Percentiles rank a stretch among this genome's conserved stretches.
phyloP scores from a whole-genome alignment of 2,329 filamentous ascomycete genomes.

The Fusarium anthophilum region DNA sequence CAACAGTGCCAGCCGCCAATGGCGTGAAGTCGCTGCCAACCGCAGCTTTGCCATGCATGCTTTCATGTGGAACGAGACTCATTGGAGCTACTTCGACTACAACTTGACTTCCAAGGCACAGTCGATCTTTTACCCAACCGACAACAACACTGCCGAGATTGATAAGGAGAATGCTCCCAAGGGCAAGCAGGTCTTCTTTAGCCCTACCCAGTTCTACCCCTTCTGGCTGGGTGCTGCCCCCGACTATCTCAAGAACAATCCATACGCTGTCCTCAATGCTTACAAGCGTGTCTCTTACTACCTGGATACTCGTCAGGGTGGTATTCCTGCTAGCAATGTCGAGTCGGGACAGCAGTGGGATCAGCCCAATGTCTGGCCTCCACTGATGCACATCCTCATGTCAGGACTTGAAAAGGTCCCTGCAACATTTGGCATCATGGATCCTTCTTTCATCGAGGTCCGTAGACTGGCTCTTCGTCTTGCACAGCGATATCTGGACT shows the following conservation, averaged over 20 bases:
- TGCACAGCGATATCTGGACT: slow-evolving; percentile 73
- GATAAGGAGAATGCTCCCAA: slow-evolving; percentile 57
- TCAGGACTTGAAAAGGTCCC: slow-evolving; percentile 68
- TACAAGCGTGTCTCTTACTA: slow-evolving; percentile 63
- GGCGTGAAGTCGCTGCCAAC: slow-evolving; percentile 58
- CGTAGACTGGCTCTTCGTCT: slow-evolving; percentile 66
- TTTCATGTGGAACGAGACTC: slow-evolving; percentile 71
- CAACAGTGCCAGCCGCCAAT: slow-evolving; percentile 57
- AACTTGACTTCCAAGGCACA: slow-evolving; percentile 69
- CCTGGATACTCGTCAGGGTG: slow-evolving; percentile 63
- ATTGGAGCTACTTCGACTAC: slow-evolving; percentile 74
- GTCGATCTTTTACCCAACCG: slow-evolving; percentile 62
- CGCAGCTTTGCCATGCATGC: slow-evolving; percentile 70
- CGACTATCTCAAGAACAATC: slow-evolving; percentile 64
- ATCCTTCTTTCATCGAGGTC: slow-evolving; percentile 63
- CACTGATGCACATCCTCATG: slow-evolving; percentile 72
- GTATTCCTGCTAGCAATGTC: slow-evolving; percentile 70
- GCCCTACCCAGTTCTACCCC: slow-evolving; percentile 70
- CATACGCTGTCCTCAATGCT: slow-evolving; percentile 63
- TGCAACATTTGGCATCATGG: slow-evolving; percentile 61
- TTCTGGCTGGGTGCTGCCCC: slow-evolving; percentile 76
- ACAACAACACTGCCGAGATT: slow-evolving; percentile 50
- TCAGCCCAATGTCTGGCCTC: slow-evolving; percentile 75
- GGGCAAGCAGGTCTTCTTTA: slow-evolving; percentile 66
- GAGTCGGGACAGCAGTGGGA: slow-evolving; percentile 74